These are phyloP conservation scores for Aspergillus fumigatus DNA, from an alignment of 2,329 filamentous ascomycete genomes.

Conservation along the genomic window DNA sequence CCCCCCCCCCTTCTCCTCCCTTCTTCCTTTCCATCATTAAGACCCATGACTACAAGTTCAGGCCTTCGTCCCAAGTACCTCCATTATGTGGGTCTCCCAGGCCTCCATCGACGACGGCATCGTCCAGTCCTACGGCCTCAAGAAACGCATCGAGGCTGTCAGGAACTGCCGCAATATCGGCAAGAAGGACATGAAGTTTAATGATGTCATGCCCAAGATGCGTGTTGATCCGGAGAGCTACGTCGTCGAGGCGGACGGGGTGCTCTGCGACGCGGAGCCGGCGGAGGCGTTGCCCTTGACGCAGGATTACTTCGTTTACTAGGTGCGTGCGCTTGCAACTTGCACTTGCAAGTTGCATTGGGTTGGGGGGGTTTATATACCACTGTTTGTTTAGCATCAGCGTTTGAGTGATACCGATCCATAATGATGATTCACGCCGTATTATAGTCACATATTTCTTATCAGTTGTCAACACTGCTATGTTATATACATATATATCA, in stretches of 20 bases:
- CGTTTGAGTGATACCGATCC: neutral
- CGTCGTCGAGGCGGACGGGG: slow-evolving; percentile 76
- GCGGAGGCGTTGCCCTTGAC: slow-evolving; percentile 67
- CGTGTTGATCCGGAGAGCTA: slow-evolving; percentile 89
- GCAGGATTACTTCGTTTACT: slow-evolving; percentile 47
- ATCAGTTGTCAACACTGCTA: too few species aligned
- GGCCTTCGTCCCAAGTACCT: slow-evolving; percentile 64
- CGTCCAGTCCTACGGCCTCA: slow-evolving; percentile 67
- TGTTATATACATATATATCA: neutral
- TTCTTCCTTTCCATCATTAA: neutral
- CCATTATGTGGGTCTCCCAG: slow-evolving; percentile 78
- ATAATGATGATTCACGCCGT: neutral
- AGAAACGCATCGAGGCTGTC: slow-evolving; percentile 76
- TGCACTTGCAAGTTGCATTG: neutral
- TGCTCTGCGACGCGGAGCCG: slow-evolving; percentile 68
- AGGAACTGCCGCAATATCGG: slow-evolving; percentile 67
- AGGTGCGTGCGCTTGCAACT: neutral
- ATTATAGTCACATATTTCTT: neutral
- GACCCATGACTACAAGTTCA: slow-evolving; percentile 7
- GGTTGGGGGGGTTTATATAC: neutral
- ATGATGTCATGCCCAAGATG: slow-evolving; percentile 79
- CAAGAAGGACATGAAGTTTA: slow-evolving; percentile 89
- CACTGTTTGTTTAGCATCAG: neutral
- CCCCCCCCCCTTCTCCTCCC: neutral
- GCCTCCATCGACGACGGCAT: slow-evolving; percentile 63